These are phyloP conservation scores for Daldinia grandis DNA, from an alignment of 495 filamentous ascomycete species.

Conservation along the genomic window DNA sequence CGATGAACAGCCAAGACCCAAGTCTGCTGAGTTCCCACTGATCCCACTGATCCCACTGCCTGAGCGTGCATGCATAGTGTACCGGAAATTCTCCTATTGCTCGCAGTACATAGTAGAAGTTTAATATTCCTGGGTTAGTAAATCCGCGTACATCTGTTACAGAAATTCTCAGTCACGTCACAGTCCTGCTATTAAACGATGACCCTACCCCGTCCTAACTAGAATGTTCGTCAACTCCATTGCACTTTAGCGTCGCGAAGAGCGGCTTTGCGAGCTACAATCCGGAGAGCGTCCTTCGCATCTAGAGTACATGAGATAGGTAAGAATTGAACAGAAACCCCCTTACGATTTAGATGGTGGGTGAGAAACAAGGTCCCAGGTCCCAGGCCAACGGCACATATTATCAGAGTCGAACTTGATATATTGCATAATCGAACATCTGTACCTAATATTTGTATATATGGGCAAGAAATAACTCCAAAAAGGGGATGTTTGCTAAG, in stretches of 20 bases:
- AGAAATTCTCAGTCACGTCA: not conserved
- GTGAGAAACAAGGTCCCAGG: not conserved
- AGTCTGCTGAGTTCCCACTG: constrained; percentile 8
- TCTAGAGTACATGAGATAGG: not conserved
- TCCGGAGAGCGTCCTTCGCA: not conserved
- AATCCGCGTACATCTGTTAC: not conserved
- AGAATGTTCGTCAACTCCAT: not conserved
- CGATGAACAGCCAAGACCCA: constrained; percentile 27
- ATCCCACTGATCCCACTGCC: constrained; percentile 17
- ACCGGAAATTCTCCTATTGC: constrained; percentile 18
- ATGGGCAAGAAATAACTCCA: not conserved
- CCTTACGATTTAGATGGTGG: not conserved
- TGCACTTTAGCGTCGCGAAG: not conserved
- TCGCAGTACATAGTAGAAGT: constrained; percentile 14
- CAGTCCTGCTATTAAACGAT: not conserved
- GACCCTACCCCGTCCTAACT: no score
- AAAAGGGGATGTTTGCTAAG: not conserved
- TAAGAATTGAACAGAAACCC: not conserved
- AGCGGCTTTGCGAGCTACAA: not conserved
- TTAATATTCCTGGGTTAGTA: not conserved
- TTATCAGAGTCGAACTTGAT: not conserved
- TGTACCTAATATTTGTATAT: not conserved
- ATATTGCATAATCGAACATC: not conserved
- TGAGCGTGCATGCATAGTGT: constrained; percentile 34
- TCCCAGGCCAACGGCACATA: not conserved